Evolutionary conservation across 257 asterid genomes (phyloP).

Genomic region (Cynanchum wilfordii): DNA sequence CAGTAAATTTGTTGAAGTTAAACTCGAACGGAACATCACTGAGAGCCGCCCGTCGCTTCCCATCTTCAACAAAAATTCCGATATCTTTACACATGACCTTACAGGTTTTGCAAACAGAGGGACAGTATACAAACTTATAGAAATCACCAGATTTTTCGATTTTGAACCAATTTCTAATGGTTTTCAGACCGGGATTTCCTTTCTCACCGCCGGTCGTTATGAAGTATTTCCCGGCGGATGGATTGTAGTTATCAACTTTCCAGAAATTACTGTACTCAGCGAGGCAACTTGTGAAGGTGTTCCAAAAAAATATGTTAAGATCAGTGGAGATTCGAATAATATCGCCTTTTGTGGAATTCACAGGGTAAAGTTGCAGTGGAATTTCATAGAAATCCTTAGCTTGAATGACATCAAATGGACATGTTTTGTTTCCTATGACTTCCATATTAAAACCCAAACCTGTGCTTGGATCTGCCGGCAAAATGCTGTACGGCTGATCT

Average conservation of each 20-base stretch:
- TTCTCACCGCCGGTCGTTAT: slow-evolving; percentile 12
- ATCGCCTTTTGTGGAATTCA: background rate
- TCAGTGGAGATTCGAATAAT: background rate
- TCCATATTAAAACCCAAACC: background rate
- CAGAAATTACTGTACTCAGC: background rate
- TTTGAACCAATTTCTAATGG: slow-evolving; percentile 8
- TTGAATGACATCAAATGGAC: slow-evolving; percentile 1
- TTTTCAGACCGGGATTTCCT: slow-evolving; percentile 10
- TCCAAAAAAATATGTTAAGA: background rate
- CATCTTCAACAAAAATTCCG: background rate
- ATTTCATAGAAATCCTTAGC: background rate
- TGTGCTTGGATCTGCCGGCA: background rate
- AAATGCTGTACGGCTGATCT: background rate
- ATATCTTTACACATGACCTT: slow-evolving; percentile 8
- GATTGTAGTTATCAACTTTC: slow-evolving; percentile 2
- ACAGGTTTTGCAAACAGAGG: slow-evolving; percentile 7
- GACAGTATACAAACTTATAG: slow-evolving; percentile 19
- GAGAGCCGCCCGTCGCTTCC: background rate
- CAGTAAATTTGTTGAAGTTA: background rate
- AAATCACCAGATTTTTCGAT: background rate
- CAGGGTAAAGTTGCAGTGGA: background rate
- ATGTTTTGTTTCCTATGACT: background rate
- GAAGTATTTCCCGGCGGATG: background rate
- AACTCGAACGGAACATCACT: slow-evolving; percentile 10
- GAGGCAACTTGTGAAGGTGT: background rate